Percentiles rank a stretch among this genome's conserved stretches.
These are phyloP conservation scores for Petunia hybrid DNA, from an alignment of 305 asterid species.

Conservation along the genomic window DNA sequence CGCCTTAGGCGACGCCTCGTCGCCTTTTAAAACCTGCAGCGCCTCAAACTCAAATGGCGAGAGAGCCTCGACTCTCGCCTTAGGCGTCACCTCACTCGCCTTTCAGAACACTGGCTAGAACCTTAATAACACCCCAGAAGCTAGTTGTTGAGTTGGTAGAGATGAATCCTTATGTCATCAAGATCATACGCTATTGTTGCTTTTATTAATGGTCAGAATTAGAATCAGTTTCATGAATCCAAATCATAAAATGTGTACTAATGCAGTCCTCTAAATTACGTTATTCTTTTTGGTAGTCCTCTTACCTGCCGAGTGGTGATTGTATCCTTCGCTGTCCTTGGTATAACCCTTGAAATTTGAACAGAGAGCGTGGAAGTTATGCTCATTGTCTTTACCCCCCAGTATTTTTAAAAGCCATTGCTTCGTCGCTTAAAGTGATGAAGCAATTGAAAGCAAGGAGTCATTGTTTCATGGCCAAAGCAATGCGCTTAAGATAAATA, in stretches of 20 bases:
- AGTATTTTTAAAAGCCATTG: too few relatives aligned
- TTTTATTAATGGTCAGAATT: neutral
- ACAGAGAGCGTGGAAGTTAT: neutral
- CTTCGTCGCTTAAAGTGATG: too few relatives aligned
- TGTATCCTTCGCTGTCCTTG: neutral
- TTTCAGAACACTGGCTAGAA: neutral
- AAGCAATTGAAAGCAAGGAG: too few relatives aligned
- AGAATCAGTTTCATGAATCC: constrained; percentile 3
- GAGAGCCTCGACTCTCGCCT: too few relatives aligned
- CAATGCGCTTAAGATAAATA: too few relatives aligned
- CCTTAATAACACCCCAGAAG: constrained; percentile 8
- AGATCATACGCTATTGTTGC: neutral
- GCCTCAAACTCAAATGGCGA: too few relatives aligned
- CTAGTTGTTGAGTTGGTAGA: constrained; percentile 4
- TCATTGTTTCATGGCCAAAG: too few relatives aligned
- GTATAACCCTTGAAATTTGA: neutral
- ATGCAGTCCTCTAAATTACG: neutral
- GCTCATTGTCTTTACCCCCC: too few relatives aligned
- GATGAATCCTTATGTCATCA: neutral
- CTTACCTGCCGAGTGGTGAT: neutral
- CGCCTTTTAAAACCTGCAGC: too few relatives aligned
- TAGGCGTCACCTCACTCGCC: too few relatives aligned
- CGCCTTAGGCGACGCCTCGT: too few relatives aligned
- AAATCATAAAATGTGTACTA: neutral
- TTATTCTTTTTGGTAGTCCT: neutral